Conservation (phyloP, 176 grass and related monocot genomes). For the Triticum timopheevii region DNA sequence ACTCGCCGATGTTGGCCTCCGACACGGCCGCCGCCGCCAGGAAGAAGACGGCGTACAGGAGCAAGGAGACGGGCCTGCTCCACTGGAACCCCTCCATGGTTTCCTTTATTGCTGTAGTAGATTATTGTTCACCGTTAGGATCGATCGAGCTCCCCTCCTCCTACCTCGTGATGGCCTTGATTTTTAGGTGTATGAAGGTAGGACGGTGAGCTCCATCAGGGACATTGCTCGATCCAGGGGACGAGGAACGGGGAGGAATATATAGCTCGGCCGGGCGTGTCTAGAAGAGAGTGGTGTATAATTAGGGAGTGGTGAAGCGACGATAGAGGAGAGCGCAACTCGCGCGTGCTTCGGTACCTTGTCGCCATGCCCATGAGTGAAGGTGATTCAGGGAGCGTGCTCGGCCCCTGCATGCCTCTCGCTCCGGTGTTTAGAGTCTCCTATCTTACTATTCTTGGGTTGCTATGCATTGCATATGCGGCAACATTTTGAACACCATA, state of each 20-base stretch:
- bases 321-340: slow-evolving; percentile 34
- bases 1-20: slow-evolving; percentile 31
- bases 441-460: slow-evolving; percentile 9
- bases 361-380: neutral
- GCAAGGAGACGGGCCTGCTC: slow-evolving; percentile 31
- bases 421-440: neutral
- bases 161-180: slow-evolving; percentile 31
- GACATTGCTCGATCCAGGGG: slow-evolving; percentile 27
- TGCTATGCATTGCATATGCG: neutral
- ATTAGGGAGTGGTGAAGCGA: slow-evolving; percentile 43
- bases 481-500: neutral
- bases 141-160: slow-evolving; percentile 34
- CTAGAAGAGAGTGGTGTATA: neutral
- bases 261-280: neutral
- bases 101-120: neutral
- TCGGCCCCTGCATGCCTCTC: neutral
- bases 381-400: neutral
- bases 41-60: slow-evolving; percentile 38
- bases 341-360: neutral
- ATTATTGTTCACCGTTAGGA: neutral
- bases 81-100: slow-evolving; percentile 40
- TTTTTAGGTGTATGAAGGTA: slow-evolving; percentile 34
- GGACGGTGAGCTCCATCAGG: slow-evolving; percentile 48
- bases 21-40: slow-evolving; percentile 41
- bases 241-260: neutral